Evolutionary conservation across 1,139 yeast genomes (phyloP).

Genomic region (Kodamaea arcana): DNA sequence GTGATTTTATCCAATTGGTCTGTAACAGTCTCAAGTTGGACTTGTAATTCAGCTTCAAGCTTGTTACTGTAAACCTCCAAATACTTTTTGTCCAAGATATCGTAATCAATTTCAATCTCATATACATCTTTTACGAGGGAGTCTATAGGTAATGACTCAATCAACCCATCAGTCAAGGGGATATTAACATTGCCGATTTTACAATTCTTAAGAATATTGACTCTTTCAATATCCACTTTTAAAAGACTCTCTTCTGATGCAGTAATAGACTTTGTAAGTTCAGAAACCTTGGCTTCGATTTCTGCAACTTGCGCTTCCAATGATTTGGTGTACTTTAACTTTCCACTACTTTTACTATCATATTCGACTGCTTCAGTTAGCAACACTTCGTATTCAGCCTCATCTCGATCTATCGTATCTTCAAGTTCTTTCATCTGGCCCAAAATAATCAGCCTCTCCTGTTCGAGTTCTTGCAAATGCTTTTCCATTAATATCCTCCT

Average conservation of each 20-base stretch:
- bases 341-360: constrained; percentile 22
- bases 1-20: constrained; percentile 58
- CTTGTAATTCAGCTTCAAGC: constrained; percentile 49
- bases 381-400: constrained; percentile 48
- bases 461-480: constrained; percentile 31
- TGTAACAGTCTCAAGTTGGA: constrained; percentile 24
- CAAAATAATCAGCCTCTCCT: constrained; percentile 25
- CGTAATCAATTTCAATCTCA: constrained; percentile 55
- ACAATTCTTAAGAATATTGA: constrained; percentile 64
- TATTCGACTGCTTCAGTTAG: constrained; percentile 33
- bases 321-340: constrained; percentile 22
- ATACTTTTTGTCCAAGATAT: constrained; percentile 42
- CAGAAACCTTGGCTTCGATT: constrained; percentile 26
- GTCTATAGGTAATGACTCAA: constrained; percentile 49
- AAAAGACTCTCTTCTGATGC: constrained; percentile 52
- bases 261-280: constrained; percentile 29
- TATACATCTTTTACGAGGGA: constrained; percentile 39
- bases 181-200: constrained; percentile 66
- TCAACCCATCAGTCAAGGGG: constrained; percentile 59
- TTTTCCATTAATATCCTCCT: constrained; percentile 39
- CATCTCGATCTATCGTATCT: constrained; percentile 39
- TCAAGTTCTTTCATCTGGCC: constrained; percentile 31
- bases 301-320: constrained; percentile 35
- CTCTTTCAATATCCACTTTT: constrained; percentile 53
- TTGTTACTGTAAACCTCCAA: constrained; percentile 32